Conservation (phyloP, 225 moss, liverwort and hornwort species). For the Physcomitrium patens region DNA sequence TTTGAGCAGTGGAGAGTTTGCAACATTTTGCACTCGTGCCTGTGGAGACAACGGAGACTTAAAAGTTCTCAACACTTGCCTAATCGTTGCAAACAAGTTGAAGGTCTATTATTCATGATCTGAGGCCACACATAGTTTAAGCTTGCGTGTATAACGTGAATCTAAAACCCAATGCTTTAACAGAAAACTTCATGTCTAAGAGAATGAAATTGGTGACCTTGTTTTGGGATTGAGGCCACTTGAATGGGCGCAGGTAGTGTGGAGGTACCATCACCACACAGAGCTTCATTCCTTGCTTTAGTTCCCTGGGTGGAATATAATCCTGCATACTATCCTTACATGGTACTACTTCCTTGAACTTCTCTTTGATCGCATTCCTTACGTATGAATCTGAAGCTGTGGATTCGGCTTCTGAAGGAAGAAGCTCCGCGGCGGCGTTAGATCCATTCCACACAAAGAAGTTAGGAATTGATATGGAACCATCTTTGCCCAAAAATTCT, state of each 20-base stretch:
- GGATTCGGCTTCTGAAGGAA: constrained; percentile 15
- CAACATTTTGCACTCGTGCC: constrained; percentile 71
- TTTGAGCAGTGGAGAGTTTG: constrained; percentile 57
- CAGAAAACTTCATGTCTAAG: no score
- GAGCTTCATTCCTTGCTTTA: constrained; percentile 25
- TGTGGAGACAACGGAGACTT: constrained; percentile 28
- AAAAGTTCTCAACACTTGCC: neutral
- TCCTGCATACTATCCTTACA: constrained; percentile 63
- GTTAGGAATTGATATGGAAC: constrained; percentile 59
- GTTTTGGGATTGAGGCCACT: constrained; percentile 76
- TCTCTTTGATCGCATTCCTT: constrained; percentile 20
- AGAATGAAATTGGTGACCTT: constrained; percentile 51
- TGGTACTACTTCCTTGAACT: constrained; percentile 27
- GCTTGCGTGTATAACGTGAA: neutral
- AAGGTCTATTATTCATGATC: neutral
- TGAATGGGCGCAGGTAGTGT: constrained; percentile 62
- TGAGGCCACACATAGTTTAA: neutral
- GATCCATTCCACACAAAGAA: constrained; percentile 35
- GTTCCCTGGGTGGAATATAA: constrained; percentile 38
- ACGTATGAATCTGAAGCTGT: constrained; percentile 16
- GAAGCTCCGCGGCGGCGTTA: constrained; percentile 7
- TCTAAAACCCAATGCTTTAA: no score
- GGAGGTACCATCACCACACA: constrained; percentile 67
- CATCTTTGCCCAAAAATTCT: constrained; percentile 61
- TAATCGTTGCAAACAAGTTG: neutral